Evolutionary conservation across 2,329 filamentous ascomycete genomes (phyloP).

Genomic region (Herpotrichia juniperi): DNA sequence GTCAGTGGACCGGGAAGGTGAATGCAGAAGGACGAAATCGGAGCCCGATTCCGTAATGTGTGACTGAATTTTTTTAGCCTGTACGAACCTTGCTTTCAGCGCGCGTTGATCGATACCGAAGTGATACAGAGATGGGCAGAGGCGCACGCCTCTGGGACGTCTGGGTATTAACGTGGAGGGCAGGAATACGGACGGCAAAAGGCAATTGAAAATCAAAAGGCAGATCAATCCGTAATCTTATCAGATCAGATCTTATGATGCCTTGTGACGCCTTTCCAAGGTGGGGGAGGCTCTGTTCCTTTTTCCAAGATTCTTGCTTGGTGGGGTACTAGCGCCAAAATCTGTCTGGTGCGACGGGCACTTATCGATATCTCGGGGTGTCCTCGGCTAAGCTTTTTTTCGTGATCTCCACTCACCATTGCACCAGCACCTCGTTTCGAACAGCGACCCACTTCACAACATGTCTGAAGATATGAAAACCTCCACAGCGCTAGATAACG

Average conservation of each 20-base stretch:
- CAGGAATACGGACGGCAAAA: slow-evolving; percentile 24
- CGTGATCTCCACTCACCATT: neutral
- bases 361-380: neutral
- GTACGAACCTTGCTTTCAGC: slow-evolving; percentile 23
- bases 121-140: slow-evolving; percentile 16
- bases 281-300: neutral
- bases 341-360: neutral
- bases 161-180: slow-evolving; percentile 15
- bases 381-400: neutral
- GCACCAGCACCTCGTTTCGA: neutral
- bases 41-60: slow-evolving; percentile 18
- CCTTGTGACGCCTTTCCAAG: neutral
- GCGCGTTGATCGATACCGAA: slow-evolving; percentile 19
- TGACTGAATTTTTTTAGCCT: slow-evolving; percentile 32
- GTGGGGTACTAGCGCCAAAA: too few relatives aligned
- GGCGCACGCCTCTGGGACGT: slow-evolving; percentile 7
- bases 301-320: too few relatives aligned
- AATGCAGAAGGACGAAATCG: slow-evolving; percentile 30
- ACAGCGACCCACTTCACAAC: slow-evolving; percentile 9
- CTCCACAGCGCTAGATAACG: slow-evolving; percentile 52
- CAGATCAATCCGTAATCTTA: neutral
- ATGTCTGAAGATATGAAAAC: slow-evolving; percentile 36
- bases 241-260: neutral
- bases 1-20: slow-evolving; percentile 23
- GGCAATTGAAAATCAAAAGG: neutral